phyloP scores from a whole-genome alignment of 139 green algal species.

The Chlamydomonas asymmetrica region DNA sequence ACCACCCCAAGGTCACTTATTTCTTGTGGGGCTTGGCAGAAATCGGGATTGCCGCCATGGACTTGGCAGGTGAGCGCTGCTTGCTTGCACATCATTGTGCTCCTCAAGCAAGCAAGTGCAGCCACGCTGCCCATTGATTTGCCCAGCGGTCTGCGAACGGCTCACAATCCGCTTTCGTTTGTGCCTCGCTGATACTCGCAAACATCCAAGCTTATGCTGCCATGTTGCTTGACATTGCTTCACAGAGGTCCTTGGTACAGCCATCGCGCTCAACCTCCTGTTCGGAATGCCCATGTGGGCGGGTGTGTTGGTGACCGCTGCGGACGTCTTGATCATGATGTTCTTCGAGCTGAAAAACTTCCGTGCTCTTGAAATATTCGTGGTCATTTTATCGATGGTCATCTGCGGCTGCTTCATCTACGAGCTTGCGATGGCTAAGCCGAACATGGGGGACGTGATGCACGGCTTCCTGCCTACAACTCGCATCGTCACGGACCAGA shows the following conservation, averaged over 20 bases:
- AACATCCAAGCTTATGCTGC: no score
- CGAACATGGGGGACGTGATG: conserved; percentile 47
- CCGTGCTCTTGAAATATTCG: conserved; percentile 43
- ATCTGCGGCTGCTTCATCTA: conserved; percentile 50
- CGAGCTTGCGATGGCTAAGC: conserved; percentile 51
- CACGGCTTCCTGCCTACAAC: conserved; percentile 47
- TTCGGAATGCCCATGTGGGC: conserved; percentile 49
- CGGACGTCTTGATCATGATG: conserved; percentile 46
- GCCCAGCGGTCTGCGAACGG: no score
- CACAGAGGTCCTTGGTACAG: conserved; percentile 53
- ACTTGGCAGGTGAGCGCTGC: no score
- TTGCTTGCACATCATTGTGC: no score
- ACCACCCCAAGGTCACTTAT: conserved; percentile 38
- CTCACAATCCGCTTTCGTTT: no score
- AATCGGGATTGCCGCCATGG: conserved; percentile 64
- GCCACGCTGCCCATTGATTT: no score
- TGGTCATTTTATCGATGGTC: conserved; percentile 14
- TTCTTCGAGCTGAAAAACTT: conserved; percentile 32
- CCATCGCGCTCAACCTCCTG: conserved; percentile 51
- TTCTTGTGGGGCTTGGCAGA: conserved; percentile 62
- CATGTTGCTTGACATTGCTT: no score
- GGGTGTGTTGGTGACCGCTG: conserved; percentile 48
- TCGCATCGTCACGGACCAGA: conserved; percentile 36
- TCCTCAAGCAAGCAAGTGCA: no score
- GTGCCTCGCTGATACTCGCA: no score